Evolutionary conservation across 148 eudicot species (phyloP).

Genomic region (Camellia sinensis): DNA sequence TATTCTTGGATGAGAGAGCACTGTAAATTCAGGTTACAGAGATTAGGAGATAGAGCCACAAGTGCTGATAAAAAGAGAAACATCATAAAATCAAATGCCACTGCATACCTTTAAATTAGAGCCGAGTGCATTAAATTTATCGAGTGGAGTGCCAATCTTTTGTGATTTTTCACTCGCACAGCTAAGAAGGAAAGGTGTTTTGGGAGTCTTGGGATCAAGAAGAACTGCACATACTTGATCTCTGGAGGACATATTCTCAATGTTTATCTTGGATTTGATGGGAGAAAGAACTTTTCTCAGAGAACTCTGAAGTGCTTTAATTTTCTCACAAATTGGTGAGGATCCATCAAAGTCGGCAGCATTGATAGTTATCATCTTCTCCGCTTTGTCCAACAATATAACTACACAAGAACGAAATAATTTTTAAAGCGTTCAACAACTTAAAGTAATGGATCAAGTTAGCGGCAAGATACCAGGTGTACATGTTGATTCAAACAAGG

Average conservation of each 20-base stretch:
- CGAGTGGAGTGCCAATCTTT: slow-evolving; percentile 58
- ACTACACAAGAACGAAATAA: slow-evolving; percentile 26
- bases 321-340: slow-evolving; percentile 36
- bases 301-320: slow-evolving; percentile 36
- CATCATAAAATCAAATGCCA: neutral
- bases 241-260: slow-evolving; percentile 35
- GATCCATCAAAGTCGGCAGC: slow-evolving; percentile 15
- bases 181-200: slow-evolving; percentile 31
- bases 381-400: slow-evolving; percentile 26
- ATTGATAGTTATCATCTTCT: slow-evolving; percentile 20
- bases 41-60: neutral
- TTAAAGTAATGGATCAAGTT: neutral
- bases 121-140: slow-evolving; percentile 54
- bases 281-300: slow-evolving; percentile 70
- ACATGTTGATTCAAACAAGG: slow-evolving; percentile 20
- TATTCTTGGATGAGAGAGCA: slow-evolving; percentile 67
- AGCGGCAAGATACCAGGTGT: slow-evolving; percentile 35
- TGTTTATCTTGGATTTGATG: slow-evolving; percentile 38
- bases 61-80: neutral
- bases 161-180: slow-evolving; percentile 33
- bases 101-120: slow-evolving; percentile 69
- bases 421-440: neutral
- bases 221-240: slow-evolving; percentile 24
- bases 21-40: slow-evolving; percentile 34
- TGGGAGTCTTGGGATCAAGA: slow-evolving; percentile 44